phyloP scores from a whole-genome alignment of 2,329 filamentous ascomycete species.

The Lasiodiplodia gonubiensis region DNA sequence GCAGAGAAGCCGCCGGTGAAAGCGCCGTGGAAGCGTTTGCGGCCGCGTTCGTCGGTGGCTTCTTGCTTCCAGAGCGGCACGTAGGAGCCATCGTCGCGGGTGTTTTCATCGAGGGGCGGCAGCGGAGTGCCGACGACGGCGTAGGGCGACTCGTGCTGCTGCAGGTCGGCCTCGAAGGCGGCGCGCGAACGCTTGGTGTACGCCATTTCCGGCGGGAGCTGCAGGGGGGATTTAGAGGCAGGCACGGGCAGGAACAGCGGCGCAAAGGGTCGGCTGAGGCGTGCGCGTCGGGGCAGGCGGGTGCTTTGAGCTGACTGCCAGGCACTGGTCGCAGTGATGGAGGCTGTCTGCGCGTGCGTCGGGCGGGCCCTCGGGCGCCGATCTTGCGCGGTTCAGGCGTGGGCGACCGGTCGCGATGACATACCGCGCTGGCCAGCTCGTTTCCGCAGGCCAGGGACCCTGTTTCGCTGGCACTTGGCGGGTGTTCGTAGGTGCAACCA shows the following conservation, averaged over 20 bases:
- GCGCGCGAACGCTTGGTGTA: conserved; percentile 75
- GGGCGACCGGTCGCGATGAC: conserved; percentile 14
- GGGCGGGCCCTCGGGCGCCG: conserved; percentile 9
- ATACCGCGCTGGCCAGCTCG: conserved; percentile 16
- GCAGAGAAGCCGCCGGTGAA: conserved; percentile 97
- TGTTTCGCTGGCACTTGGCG: conserved; percentile 21
- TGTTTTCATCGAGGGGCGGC: conserved; percentile 74
- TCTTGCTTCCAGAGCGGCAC: conserved; percentile 98
- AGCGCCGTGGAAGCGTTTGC: conserved; percentile 90
- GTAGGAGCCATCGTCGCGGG: conserved; percentile 88
- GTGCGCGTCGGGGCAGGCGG: background rate
- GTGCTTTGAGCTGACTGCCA: conserved; percentile 1
- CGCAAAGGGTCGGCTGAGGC: conserved; percentile 7
- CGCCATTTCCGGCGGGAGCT: conserved; percentile 18
- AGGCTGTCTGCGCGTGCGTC: background rate
- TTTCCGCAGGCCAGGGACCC: conserved; percentile 24
- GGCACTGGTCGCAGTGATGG: background rate
- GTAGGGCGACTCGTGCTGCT: conserved; percentile 72
- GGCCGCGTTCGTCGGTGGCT: conserved; percentile 87
- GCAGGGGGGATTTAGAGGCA: background rate
- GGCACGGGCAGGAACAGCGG: conserved; percentile 6
- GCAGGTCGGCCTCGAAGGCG: conserved; percentile 76
- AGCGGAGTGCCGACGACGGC: conserved; percentile 84
- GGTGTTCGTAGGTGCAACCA: conserved; percentile 13
- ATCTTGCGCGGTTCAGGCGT: conserved; percentile 21